phyloP scores from a whole-genome alignment of 2,329 filamentous ascomycete species.

The Biscogniauxia mediterranea region DNA sequence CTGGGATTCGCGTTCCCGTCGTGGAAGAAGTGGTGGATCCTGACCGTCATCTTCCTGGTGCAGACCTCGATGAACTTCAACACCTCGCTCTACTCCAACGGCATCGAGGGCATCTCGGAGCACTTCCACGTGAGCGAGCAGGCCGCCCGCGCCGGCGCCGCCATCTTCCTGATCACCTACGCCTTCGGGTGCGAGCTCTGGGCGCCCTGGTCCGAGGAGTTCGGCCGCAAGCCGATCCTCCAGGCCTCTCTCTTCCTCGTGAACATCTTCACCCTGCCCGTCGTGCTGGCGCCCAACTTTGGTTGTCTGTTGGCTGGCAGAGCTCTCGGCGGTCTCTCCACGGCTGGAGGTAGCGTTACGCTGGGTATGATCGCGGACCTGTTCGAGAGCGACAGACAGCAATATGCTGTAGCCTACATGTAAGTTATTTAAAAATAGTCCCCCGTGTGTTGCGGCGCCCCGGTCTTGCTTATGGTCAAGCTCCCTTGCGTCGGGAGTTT shows the following conservation, averaged over 20 bases:
- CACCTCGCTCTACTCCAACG: constrained; percentile 71
- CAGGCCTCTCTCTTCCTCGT: constrained; percentile 72
- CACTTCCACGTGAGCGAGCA: constrained; percentile 68
- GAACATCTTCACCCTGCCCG: constrained; percentile 74
- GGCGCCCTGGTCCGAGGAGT: constrained; percentile 84
- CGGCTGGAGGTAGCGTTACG: constrained; percentile 71
- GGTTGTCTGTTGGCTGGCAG: constrained; percentile 68
- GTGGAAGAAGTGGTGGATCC: constrained; percentile 70
- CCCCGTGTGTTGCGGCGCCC: background rate
- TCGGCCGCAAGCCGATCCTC: constrained; percentile 73
- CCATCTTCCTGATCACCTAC: constrained; percentile 76
- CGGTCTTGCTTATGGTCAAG: no score
- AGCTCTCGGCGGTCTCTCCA: constrained; percentile 66
- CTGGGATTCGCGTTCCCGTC: constrained; percentile 61
- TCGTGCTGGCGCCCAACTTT: constrained; percentile 72
- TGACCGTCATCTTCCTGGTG: constrained; percentile 70
- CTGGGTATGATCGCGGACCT: constrained; percentile 74
- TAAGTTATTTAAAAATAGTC: constrained; percentile 19
- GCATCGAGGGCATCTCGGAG: constrained; percentile 60
- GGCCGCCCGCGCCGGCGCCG: constrained; percentile 69
- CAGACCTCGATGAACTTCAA: constrained; percentile 80
- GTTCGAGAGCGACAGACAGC: constrained; percentile 68
- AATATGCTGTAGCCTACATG: constrained; percentile 73
- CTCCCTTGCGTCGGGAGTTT: no score
- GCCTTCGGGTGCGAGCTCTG: constrained; percentile 86